Conservation (phyloP, 2,329 filamentous ascomycete species). For the Epicoccum nigrum region DNA sequence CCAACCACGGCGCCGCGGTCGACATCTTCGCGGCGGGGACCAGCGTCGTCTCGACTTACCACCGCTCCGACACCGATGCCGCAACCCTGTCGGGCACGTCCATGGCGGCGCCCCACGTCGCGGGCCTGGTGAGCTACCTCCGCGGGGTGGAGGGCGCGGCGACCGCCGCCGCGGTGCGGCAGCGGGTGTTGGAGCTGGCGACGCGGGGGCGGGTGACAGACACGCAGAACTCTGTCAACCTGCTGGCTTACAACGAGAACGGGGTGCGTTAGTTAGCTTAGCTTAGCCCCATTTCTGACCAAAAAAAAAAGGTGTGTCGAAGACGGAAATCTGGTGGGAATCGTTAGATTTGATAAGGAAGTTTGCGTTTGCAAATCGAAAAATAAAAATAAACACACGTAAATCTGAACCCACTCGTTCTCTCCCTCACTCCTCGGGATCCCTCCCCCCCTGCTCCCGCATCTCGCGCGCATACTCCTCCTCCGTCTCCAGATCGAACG, state of each 20-base stretch:
- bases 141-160: slow-evolving; percentile 57
- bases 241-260: slow-evolving; percentile 41
- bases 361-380: no score
- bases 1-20: slow-evolving; percentile 48
- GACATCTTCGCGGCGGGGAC: slow-evolving; percentile 49
- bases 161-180: slow-evolving; percentile 28
- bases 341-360: no score
- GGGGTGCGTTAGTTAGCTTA: no score
- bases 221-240: slow-evolving; percentile 26
- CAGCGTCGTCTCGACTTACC: slow-evolving; percentile 54
- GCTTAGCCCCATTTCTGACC: no score
- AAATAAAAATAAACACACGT: no score
- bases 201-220: slow-evolving; percentile 31
- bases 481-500: slow-evolving; percentile 57
- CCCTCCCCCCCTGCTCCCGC: slow-evolving; percentile 35
- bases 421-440: slow-evolving; percentile 8
- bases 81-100: slow-evolving; percentile 63
- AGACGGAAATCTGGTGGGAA: no score
- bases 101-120: slow-evolving; percentile 71
- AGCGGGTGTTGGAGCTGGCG: slow-evolving; percentile 28
- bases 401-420: no score
- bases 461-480: slow-evolving; percentile 57
- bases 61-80: slow-evolving; percentile 49
- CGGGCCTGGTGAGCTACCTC: slow-evolving; percentile 71
- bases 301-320: no score